Percentiles rank a stretch among this genome's conserved stretches.
phyloP scores from a whole-genome alignment of 495 filamentous ascomycete species.

The Penicillium cataractarum region DNA sequence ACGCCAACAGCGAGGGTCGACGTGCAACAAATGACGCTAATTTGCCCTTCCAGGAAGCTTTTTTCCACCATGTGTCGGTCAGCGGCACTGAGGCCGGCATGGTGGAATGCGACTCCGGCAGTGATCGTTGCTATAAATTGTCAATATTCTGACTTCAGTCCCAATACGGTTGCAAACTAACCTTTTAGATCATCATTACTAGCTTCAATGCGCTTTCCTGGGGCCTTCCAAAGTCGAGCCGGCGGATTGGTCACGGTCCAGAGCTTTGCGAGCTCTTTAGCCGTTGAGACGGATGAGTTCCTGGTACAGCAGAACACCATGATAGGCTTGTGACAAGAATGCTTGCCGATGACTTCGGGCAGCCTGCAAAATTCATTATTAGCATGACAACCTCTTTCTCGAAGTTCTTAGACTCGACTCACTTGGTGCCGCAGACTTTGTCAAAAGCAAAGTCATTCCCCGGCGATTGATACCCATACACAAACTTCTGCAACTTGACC shows the following conservation, averaged over 20 bases:
- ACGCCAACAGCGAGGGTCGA: conserved; percentile 92
- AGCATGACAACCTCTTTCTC: background rate
- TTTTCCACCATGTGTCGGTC: conserved; percentile 76
- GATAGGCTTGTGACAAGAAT: conserved; percentile 80
- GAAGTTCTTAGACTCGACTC: conserved; percentile 20
- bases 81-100: conserved; percentile 75
- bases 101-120: conserved; percentile 89
- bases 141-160: background rate
- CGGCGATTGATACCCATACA: conserved; percentile 70
- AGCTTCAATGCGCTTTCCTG: conserved; percentile 57
- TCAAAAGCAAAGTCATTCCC: conserved; percentile 90
- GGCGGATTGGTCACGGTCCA: conserved; percentile 60
- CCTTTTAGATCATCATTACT: conserved; percentile 65
- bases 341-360: conserved; percentile 71
- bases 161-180: conserved; percentile 25
- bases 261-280: conserved; percentile 68
- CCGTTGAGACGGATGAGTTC: conserved; percentile 75
- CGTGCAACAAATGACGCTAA: conserved; percentile 93
- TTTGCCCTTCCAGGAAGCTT: conserved; percentile 71
- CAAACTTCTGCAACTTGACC: conserved; percentile 83
- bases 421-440: conserved; percentile 73
- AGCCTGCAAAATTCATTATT: conserved; percentile 49
- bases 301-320: conserved; percentile 93
- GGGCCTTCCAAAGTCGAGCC: conserved; percentile 70
- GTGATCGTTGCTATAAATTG: conserved; percentile 52